A percentile compares a stretch with the other conserved stretches of the same genome.
These are phyloP conservation scores for Nicotiana knightiana DNA, from an alignment of 257 asterid species.

Conservation along the genomic window DNA sequence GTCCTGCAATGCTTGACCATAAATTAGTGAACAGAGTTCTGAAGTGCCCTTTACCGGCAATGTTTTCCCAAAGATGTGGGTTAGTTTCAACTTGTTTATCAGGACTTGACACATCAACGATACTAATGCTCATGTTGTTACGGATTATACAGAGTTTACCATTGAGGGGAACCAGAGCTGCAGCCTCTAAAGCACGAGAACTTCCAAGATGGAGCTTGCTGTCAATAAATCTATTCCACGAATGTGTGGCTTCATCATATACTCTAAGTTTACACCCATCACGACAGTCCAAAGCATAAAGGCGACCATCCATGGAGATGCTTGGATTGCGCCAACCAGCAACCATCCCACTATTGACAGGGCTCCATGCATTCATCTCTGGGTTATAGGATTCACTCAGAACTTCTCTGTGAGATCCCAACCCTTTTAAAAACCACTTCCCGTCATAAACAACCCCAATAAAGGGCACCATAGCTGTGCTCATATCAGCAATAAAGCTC, in stretches of 20 bases:
- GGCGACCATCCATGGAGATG: conserved; percentile 36
- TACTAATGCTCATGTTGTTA: conserved; percentile 47
- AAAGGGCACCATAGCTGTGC: conserved; percentile 51
- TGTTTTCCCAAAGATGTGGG: conserved; percentile 45
- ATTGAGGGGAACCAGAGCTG: conserved; percentile 37
- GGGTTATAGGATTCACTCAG: conserved; percentile 36
- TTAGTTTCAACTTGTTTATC: conserved; percentile 37
- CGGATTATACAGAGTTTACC: conserved; percentile 44
- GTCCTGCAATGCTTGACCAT: conserved; percentile 47
- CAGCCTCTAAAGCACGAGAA: conserved; percentile 40
- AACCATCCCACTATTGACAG: conserved; percentile 34
- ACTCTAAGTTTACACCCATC: conserved; percentile 45
- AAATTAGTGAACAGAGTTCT: conserved; percentile 35
- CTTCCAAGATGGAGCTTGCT: conserved; percentile 44
- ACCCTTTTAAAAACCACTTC: conserved; percentile 43
- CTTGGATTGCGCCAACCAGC: conserved; percentile 49
- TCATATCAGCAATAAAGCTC: conserved; percentile 44
- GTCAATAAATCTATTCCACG: conserved; percentile 40
- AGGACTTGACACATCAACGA: conserved; percentile 36
- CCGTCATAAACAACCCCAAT: conserved; percentile 41
- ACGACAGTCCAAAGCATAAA: conserved; percentile 41
- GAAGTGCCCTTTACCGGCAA: conserved; percentile 40
- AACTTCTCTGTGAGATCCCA: conserved; percentile 42
- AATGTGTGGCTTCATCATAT: conserved; percentile 27
- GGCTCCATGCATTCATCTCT: conserved; percentile 30